These are phyloP conservation scores for Serendipita sp. DNA, from an alignment of 1,284 basidiomycete species.

Conservation along the genomic window DNA sequence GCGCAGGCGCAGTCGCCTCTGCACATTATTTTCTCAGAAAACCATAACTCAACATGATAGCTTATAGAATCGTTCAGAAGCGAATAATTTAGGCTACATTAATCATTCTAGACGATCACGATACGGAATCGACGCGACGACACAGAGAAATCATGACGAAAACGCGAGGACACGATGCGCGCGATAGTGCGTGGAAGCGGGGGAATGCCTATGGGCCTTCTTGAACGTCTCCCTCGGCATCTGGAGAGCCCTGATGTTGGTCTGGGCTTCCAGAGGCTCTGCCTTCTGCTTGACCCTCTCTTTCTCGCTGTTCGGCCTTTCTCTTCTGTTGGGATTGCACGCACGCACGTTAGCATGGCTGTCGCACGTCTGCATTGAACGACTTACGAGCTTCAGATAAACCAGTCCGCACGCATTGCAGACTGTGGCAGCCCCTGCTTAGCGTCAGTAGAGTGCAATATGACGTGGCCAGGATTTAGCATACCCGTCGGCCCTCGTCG, in stretches of 20 bases:
- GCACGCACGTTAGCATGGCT: background rate
- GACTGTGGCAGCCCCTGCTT: background rate
- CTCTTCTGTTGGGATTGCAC: background rate
- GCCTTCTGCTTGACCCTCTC: background rate
- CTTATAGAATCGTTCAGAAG: background rate
- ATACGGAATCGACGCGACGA: too few species aligned
- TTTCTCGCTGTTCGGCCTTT: background rate
- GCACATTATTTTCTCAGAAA: conserved; percentile 4
- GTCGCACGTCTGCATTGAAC: background rate
- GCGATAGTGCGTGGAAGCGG: too few species aligned
- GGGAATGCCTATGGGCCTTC: too few species aligned
- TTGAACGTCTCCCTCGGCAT: too few species aligned
- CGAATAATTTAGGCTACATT: background rate
- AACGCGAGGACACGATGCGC: too few species aligned
- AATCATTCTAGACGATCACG: too few species aligned
- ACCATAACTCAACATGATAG: background rate
- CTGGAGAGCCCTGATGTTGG: too few species aligned
- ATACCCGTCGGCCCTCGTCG: background rate
- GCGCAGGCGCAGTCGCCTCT: background rate
- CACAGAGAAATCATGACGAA: too few species aligned
- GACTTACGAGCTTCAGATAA: background rate
- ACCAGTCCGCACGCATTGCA: background rate
- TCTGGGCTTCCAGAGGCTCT: too few species aligned
- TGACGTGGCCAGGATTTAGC: background rate
- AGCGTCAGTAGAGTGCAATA: background rate